Evolutionary conservation across 2,329 filamentous ascomycete species (phyloP).

Genomic region (Neurospora sp.): DNA sequence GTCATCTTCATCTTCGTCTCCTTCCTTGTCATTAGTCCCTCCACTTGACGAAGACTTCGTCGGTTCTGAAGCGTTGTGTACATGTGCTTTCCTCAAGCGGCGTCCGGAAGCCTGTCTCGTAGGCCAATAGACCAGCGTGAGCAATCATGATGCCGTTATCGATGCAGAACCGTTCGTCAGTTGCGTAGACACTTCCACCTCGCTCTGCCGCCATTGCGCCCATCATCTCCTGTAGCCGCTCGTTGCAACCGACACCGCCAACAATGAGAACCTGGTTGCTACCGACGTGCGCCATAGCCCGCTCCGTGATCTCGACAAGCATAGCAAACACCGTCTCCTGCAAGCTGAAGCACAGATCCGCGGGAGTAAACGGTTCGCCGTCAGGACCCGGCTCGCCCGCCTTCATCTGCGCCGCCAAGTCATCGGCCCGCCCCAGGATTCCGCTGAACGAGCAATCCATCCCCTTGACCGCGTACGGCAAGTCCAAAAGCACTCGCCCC

Average conservation of each 20-base stretch:
- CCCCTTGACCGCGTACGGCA: slow-evolving; percentile 94
- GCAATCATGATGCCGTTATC: slow-evolving; percentile 99
- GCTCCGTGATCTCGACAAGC: slow-evolving; percentile 96
- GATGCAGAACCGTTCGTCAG: slow-evolving; percentile 95
- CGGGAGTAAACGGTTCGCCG: slow-evolving; percentile 55
- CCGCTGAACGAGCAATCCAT: slow-evolving; percentile 98
- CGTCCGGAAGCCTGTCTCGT: slow-evolving; percentile 70
- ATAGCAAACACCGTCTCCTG: slow-evolving; percentile 96
- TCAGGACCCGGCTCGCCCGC: slow-evolving; percentile 35
- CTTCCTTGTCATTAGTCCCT: slow-evolving; percentile 40
- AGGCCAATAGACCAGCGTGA: slow-evolving; percentile 83
- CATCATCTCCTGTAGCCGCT: slow-evolving; percentile 97
- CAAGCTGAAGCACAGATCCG: slow-evolving; percentile 84
- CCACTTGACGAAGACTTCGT: slow-evolving; percentile 74
- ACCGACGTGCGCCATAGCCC: slow-evolving; percentile 96
- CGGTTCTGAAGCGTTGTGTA: slow-evolving; percentile 74
- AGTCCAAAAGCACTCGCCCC: slow-evolving; percentile 62
- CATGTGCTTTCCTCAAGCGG: slow-evolving; percentile 72
- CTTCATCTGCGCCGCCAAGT: slow-evolving; percentile 61
- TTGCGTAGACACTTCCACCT: slow-evolving; percentile 85
- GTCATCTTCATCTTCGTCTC: background rate
- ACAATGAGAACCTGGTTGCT: slow-evolving; percentile 87
- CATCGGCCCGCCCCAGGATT: slow-evolving; percentile 75
- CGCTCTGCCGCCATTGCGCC: slow-evolving; percentile 83
- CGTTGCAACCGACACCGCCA: slow-evolving; percentile 91